phyloP scores from a whole-genome alignment of 1,284 basidiomycete species.

The Mycena sp. region DNA sequence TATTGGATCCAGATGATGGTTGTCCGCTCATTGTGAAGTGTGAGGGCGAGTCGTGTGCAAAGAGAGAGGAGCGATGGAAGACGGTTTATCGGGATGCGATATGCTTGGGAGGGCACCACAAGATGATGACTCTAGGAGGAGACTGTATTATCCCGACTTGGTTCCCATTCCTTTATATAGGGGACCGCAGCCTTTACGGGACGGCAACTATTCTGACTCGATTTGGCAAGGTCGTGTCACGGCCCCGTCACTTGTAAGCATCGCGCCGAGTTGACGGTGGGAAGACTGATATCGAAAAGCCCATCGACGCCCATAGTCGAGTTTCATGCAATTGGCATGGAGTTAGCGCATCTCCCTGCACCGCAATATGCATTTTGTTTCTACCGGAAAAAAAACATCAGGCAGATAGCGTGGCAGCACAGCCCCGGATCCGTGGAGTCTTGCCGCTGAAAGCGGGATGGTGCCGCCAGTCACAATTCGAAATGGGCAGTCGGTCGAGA shows the following conservation, averaged over 20 bases:
- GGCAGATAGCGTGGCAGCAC: neutral
- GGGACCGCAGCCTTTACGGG: conserved; percentile 22
- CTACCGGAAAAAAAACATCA: conserved; percentile 13
- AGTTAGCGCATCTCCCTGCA: conserved; percentile 19
- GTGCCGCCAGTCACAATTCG: neutral
- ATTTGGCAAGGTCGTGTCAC: conserved; percentile 25
- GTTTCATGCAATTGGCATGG: conserved; percentile 26
- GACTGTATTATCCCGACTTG: conserved; percentile 10
- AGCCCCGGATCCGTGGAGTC: conserved; percentile 9
- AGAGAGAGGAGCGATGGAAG: too few species aligned
- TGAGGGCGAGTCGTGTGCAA: conserved; percentile 17
- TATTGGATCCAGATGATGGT: conserved; percentile 46
- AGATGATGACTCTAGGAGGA: conserved; percentile 26
- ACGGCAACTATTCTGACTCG: conserved; percentile 24
- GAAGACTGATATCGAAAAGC: conserved; percentile 13
- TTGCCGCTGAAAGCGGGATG: conserved; percentile 2
- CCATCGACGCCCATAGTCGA: conserved; percentile 5
- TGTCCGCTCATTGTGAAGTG: conserved; percentile 51
- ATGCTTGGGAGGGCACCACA: conserved; percentile 9
- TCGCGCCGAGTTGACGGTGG: conserved; percentile 29
- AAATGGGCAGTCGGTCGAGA: conserved; percentile 1
- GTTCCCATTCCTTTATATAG: conserved; percentile 13
- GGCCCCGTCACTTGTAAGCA: conserved; percentile 25
- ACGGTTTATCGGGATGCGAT: too few species aligned
- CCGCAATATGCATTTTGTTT: conserved; percentile 1